phyloP scores from a whole-genome alignment of 2,329 filamentous ascomycete species.

The Epichloe sp. region DNA sequence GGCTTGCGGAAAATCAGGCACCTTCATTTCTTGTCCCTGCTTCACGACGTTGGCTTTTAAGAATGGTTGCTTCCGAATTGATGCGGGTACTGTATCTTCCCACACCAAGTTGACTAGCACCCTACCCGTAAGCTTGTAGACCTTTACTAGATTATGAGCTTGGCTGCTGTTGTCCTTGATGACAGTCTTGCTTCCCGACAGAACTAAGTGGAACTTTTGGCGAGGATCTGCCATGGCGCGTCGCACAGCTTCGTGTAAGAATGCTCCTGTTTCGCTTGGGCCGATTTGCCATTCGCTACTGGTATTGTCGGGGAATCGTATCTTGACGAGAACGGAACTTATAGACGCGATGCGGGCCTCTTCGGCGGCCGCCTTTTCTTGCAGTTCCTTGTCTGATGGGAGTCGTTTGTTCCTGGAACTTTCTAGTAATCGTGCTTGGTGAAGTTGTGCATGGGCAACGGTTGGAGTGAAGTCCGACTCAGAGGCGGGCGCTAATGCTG shows the following conservation, averaged over 20 bases:
- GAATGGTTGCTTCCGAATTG: conserved; percentile 42
- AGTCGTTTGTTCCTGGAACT: conserved; percentile 61
- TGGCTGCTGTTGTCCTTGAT: conserved; percentile 34
- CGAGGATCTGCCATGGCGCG: conserved; percentile 51
- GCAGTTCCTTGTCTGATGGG: conserved; percentile 69
- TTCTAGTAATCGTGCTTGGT: conserved; percentile 53
- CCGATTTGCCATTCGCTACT: conserved; percentile 61
- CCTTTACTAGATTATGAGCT: conserved; percentile 50
- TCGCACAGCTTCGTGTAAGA: conserved; percentile 63
- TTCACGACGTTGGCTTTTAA: conserved; percentile 44
- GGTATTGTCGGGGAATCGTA: conserved; percentile 80
- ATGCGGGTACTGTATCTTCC: conserved; percentile 47
- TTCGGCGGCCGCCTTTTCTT: conserved; percentile 52
- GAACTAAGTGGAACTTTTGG: conserved; percentile 60
- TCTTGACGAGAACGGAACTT: conserved; percentile 57
- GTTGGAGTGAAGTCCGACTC: conserved; percentile 68
- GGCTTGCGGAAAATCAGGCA: conserved; percentile 40
- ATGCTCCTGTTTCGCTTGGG: conserved; percentile 52
- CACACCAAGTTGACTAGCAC: conserved; percentile 68
- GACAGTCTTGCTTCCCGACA: conserved; percentile 39
- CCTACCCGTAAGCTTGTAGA: conserved; percentile 55
- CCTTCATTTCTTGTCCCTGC: conserved; percentile 52
- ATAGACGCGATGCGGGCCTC: conserved; percentile 53
- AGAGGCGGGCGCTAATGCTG: conserved; percentile 52
- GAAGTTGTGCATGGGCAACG: conserved; percentile 61